Conservation (phyloP, 1,284 basidiomycete species). For the Xerocomus minutiporus region DNA sequence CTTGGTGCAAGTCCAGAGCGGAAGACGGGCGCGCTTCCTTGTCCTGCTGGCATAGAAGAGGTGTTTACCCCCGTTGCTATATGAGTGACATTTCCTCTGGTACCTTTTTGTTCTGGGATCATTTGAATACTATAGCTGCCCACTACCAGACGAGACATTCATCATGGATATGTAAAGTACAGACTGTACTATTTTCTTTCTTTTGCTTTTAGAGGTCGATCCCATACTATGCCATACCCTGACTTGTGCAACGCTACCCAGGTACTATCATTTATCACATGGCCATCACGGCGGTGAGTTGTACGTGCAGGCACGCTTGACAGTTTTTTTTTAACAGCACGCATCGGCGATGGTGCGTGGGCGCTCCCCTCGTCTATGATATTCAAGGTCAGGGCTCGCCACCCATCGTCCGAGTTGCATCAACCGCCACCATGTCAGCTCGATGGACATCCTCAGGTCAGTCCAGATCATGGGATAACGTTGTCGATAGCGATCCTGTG, state of each 20-base stretch:
- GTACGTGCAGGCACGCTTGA: neutral
- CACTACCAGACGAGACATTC: too few relatives aligned
- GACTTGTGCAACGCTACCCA: neutral
- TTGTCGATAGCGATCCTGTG: too few relatives aligned
- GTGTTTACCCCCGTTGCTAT: slow-evolving; percentile 29
- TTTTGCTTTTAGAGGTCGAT: slow-evolving; percentile 23
- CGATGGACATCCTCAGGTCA: too few relatives aligned
- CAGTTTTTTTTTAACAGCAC: neutral
- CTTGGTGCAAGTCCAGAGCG: slow-evolving; percentile 29
- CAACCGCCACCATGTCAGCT: too few relatives aligned
- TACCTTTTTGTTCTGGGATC: slow-evolving; percentile 12
- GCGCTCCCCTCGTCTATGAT: too few relatives aligned
- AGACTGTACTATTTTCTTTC: slow-evolving; percentile 19
- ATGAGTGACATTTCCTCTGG: slow-evolving; percentile 22
- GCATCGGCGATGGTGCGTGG: too few relatives aligned
- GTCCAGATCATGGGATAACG: too few relatives aligned
- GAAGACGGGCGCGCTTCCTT: slow-evolving; percentile 16
- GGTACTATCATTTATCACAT: neutral
- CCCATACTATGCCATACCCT: neutral
- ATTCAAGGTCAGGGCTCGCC: too few relatives aligned
- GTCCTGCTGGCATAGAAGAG: slow-evolving; percentile 13
- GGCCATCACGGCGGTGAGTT: too few relatives aligned
- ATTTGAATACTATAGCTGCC: slow-evolving; percentile 16
- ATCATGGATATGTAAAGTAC: slow-evolving; percentile 24
- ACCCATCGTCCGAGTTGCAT: too few relatives aligned